Evolutionary conservation across 2,329 filamentous ascomycete species (phyloP).

Genomic region (Trichoderma citrinoviride): DNA sequence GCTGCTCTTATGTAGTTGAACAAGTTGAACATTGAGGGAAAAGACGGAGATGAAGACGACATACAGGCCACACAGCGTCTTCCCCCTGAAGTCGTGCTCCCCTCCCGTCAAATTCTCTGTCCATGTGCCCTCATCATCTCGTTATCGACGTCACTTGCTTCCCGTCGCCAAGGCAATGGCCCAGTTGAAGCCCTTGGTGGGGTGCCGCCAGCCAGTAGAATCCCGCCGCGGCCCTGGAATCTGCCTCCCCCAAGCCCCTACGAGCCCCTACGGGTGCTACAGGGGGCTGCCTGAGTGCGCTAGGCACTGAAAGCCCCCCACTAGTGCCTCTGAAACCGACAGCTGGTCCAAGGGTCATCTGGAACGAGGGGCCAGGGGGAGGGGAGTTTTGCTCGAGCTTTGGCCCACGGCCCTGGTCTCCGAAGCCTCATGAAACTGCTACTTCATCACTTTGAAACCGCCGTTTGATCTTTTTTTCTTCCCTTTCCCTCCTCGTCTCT

Average conservation of each 20-base stretch:
- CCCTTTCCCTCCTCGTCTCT: neutral
- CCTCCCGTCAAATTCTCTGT: neutral
- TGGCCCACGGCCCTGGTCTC: neutral
- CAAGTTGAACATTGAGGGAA: too few relatives aligned
- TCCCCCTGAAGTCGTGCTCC: neutral
- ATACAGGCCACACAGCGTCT: too few relatives aligned
- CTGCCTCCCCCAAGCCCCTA: conserved; percentile 12
- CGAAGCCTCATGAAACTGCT: conserved; percentile 17
- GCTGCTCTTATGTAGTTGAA: too few relatives aligned
- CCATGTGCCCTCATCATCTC: neutral
- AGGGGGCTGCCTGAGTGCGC: too few relatives aligned
- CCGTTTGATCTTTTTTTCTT: conserved; percentile 7
- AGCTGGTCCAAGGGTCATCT: conserved; percentile 18
- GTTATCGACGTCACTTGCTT: conserved; percentile 21
- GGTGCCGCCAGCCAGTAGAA: conserved; percentile 12
- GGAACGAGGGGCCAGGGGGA: neutral
- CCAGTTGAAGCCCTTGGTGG: neutral
- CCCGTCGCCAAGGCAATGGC: conserved; percentile 20
- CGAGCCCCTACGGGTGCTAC: neutral
- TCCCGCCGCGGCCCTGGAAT: neutral
- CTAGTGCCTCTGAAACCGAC: conserved; percentile 22
- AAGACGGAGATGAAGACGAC: too few relatives aligned
- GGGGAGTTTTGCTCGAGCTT: neutral
- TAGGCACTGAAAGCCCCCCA: conserved; percentile 12
- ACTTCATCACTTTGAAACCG: conserved; percentile 18